Conservation (phyloP, 2,329 filamentous ascomycete species). For the Achaetomium macrosporum region DNA sequence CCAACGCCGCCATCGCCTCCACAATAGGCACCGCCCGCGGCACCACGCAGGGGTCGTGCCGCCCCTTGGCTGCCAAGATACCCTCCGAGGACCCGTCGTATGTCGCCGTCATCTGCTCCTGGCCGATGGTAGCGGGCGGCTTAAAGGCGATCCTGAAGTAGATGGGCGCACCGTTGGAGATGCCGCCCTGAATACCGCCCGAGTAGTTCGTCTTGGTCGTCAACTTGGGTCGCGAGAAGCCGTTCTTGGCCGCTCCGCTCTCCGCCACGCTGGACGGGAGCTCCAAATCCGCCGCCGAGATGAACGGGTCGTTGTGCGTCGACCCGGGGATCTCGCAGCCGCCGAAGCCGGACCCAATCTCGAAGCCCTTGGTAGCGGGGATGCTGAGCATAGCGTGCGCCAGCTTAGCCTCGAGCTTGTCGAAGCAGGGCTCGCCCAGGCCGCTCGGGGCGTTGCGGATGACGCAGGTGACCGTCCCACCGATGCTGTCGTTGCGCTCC, state of each 20-base stretch:
- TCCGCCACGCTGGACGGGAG: constrained; percentile 36
- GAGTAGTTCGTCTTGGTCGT: constrained; percentile 92
- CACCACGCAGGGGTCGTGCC: constrained; percentile 91
- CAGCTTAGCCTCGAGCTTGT: constrained; percentile 88
- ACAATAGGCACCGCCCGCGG: constrained; percentile 82
- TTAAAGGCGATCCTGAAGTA: constrained; percentile 97
- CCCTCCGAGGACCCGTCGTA: constrained; percentile 70
- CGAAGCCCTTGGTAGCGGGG: constrained; percentile 91
- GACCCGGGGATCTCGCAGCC: constrained; percentile 83
- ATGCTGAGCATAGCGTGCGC: constrained; percentile 94
- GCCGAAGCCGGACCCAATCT: constrained; percentile 87
- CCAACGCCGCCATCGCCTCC: constrained; percentile 84
- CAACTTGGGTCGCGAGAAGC: constrained; percentile 53
- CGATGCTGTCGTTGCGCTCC: constrained; percentile 80
- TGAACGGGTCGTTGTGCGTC: constrained; percentile 86
- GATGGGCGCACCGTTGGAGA: constrained; percentile 86
- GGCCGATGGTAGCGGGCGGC: constrained; percentile 86
- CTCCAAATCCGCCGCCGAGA: constrained; percentile 45
- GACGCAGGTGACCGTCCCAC: constrained; percentile 90
- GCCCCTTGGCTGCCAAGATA: constrained; percentile 80
- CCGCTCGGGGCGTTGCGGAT: constrained; percentile 80
- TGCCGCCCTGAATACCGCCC: constrained; percentile 91
- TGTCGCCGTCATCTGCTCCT: constrained; percentile 75
- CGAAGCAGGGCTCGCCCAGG: constrained; percentile 88
- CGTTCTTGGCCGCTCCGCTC: constrained; percentile 40